phyloP scores from a whole-genome alignment of 1,284 basidiomycete genomes.

The Fomes fomentarius region DNA sequence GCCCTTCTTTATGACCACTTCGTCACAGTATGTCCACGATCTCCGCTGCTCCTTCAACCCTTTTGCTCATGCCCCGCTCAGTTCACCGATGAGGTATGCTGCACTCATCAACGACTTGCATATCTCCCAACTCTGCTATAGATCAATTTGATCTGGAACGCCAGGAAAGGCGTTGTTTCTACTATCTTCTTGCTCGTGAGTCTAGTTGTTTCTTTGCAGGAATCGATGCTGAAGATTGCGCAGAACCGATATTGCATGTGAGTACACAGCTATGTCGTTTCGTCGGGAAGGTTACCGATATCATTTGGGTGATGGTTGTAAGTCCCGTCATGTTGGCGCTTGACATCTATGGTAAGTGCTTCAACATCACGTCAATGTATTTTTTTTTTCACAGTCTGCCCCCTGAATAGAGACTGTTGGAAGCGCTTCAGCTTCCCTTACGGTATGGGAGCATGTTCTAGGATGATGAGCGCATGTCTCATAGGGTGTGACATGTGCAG shows the following conservation, averaged over 20 bases:
- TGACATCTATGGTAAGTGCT: conserved; percentile 33
- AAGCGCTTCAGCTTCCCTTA: conserved; percentile 18
- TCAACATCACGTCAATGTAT: not conserved
- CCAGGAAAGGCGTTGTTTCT: conserved; percentile 32
- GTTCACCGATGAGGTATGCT: conserved; percentile 33
- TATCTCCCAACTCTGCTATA: conserved; percentile 1
- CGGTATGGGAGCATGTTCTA: conserved; percentile 12
- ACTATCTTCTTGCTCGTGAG: conserved; percentile 34
- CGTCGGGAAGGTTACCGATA: not conserved
- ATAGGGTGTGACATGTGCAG: conserved; percentile 7
- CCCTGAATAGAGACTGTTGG: conserved; percentile 23
- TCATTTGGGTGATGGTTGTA: too few species aligned
- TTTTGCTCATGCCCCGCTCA: conserved; percentile 12
- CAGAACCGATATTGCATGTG: conserved; percentile 38
- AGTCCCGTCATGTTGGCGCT: conserved; percentile 33
- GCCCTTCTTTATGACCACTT: conserved; percentile 35
- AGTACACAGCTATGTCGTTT: conserved; percentile 4
- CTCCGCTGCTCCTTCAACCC: too few species aligned
- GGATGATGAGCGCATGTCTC: not conserved
- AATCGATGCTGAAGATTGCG: not conserved
- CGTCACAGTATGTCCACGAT: conserved; percentile 29
- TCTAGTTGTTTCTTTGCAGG: not conserved
- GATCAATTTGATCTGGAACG: conserved; percentile 33
- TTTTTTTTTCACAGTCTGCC: not conserved
- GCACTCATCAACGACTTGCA: not conserved